These are phyloP conservation scores for Cercospora berteroae DNA, from an alignment of 2,329 filamentous ascomycete genomes.

Conservation along the genomic window DNA sequence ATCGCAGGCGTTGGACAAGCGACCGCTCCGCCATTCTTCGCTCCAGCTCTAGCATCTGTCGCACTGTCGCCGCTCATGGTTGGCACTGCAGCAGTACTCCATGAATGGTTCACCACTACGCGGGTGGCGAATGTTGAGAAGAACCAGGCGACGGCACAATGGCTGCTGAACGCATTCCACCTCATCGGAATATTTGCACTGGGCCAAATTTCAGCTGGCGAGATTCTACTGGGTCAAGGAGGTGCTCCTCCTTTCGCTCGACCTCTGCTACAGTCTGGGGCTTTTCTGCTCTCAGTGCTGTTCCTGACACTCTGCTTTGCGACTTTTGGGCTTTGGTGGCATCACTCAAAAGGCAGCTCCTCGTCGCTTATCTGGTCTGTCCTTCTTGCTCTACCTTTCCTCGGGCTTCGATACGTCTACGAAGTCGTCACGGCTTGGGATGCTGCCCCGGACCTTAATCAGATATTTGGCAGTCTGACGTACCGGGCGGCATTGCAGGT, in stretches of 20 bases:
- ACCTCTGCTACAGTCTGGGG: constrained; percentile 5
- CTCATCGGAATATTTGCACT: constrained; percentile 9
- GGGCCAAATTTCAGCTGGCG: not conserved
- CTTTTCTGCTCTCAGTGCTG: constrained; percentile 3
- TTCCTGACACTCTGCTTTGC: constrained; percentile 3
- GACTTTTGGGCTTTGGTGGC: constrained; percentile 1
- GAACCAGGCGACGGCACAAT: constrained; percentile 4
- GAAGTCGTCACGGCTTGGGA: constrained; percentile 10
- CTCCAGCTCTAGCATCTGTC: constrained; percentile 5
- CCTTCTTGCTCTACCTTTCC: constrained; percentile 6
- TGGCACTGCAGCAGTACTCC: constrained; percentile 2
- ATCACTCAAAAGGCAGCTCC: constrained; percentile 8
- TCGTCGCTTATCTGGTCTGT: constrained; percentile 12
- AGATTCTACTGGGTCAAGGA: not conserved
- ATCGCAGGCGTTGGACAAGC: constrained; percentile 13
- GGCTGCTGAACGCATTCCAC: constrained; percentile 8
- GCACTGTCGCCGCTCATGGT: constrained; percentile 8
- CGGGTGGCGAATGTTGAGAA: not conserved
- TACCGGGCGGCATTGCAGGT: constrained; percentile 7
- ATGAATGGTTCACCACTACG: constrained; percentile 9
- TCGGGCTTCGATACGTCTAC: constrained; percentile 11
- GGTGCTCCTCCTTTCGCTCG: constrained; percentile 2
- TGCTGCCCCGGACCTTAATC: constrained; percentile 2
- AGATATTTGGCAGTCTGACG: constrained; percentile 7
- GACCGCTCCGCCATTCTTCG: constrained; percentile 6